Evolutionary conservation across 2,329 filamentous ascomycete genomes (phyloP).

Genomic region (Moelleriella libera): DNA sequence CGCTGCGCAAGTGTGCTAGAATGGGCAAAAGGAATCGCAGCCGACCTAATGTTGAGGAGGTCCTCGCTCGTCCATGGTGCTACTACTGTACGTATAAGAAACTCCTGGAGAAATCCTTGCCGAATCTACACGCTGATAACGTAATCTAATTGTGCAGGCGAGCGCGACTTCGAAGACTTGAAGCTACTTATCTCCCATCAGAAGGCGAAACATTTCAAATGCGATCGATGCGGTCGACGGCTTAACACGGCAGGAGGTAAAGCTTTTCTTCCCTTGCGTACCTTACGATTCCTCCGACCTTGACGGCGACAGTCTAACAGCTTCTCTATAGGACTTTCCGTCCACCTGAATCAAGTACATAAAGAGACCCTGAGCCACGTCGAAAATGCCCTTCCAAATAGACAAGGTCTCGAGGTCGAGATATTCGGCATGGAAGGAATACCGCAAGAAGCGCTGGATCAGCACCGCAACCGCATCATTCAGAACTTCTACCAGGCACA

Average conservation of each 20-base stretch:
- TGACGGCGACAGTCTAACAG: neutral
- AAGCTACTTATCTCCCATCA: slow-evolving; percentile 96
- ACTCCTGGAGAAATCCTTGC: neutral
- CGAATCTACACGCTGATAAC: slow-evolving; percentile 10
- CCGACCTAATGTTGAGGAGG: slow-evolving; percentile 75
- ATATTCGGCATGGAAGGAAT: slow-evolving; percentile 99
- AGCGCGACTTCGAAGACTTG: slow-evolving; percentile 93
- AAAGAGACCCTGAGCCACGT: slow-evolving; percentile 81
- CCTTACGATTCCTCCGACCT: neutral
- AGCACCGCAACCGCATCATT: slow-evolving; percentile 77
- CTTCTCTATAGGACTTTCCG: slow-evolving; percentile 56
- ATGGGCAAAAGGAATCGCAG: slow-evolving; percentile 90
- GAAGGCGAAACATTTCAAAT: slow-evolving; percentile 99
- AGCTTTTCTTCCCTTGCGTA: slow-evolving; percentile 9
- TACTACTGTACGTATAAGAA: slow-evolving; percentile 64
- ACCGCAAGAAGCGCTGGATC: slow-evolving; percentile 67
- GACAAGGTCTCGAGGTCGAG: slow-evolving; percentile 76
- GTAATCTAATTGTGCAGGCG: slow-evolving; percentile 30
- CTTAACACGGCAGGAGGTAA: slow-evolving; percentile 89
- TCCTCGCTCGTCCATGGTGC: slow-evolving; percentile 83
- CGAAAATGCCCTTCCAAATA: slow-evolving; percentile 82
- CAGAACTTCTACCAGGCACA: slow-evolving; percentile 76
- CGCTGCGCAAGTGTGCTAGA: slow-evolving; percentile 3
- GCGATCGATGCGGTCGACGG: slow-evolving; percentile 74
- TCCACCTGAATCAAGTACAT: slow-evolving; percentile 97